Evolutionary conservation across 371 early-diverging fungal species (phyloP), one percentile per base, ranked within the genome.

Genomic region (Mortierella sp.): DNA sequence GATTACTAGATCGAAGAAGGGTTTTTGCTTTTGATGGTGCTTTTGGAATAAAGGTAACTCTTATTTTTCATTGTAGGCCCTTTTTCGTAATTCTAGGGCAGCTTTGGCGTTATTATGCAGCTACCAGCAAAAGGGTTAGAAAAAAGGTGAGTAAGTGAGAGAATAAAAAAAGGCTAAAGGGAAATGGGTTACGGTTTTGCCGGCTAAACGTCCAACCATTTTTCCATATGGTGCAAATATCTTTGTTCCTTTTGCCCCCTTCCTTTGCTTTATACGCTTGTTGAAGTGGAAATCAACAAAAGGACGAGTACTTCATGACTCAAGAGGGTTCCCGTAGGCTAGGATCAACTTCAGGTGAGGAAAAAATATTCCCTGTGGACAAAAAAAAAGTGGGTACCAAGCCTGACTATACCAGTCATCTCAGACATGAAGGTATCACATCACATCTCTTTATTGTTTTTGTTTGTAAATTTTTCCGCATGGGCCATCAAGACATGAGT

Each of bases 1-100:
- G 81, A 76, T 46, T 76, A 76, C 21, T 65, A 68, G 38, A 24
- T 41, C 7, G 41, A 56, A n/a, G 11, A 0, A 68, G 8, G 10
- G 10, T 1, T 5, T 4, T 14, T 4, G 63, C 60, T 58, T 32
- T 58, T 11, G 29, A 12, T 27, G 11, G 10, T 32, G 65, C 68
- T n/a, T 55, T 48, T 68, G 18, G 29, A 56, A 18, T n/a, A 16
- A 18, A 24, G 32, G 51, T 44, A 8, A 10, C 27, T 41, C 10
- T 65, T 65, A 16, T 29, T 41, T 58, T 27, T 38, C n/a, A 72
- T 32, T 54, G 68, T 71, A 63, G 5, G 51, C 18, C 18, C 29
- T 63, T 14, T 6, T 56, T n/a, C n/a, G 27, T 16, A 18, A 24
- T 7, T 38, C 38, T 21, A 24, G 11, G 2, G 24, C 35, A 3